These are phyloP conservation scores for Ogataea pignaliae DNA, from an alignment of 805 yeast genomes.

Conservation along the genomic window DNA sequence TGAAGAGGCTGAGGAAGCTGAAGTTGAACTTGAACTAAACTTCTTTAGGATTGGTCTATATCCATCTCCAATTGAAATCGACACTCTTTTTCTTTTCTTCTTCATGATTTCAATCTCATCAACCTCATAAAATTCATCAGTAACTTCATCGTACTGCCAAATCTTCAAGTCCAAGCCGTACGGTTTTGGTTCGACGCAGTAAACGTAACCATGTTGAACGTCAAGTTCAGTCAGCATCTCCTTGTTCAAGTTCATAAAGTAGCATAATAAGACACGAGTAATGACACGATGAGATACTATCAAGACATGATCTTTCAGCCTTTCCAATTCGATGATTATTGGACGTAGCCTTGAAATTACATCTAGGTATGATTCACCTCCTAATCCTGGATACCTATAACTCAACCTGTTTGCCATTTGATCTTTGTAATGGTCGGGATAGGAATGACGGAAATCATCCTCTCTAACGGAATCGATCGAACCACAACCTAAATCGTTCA, in stretches of 20 bases:
- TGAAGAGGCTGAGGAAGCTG: slow-evolving; percentile 7
- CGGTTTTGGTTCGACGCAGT: slow-evolving; percentile 36
- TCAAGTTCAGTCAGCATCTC: slow-evolving; percentile 36
- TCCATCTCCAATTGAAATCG: slow-evolving; percentile 20
- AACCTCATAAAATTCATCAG: slow-evolving; percentile 34
- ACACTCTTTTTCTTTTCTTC: slow-evolving; percentile 28
- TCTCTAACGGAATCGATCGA: slow-evolving; percentile 29
- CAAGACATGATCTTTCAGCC: slow-evolving; percentile 32
- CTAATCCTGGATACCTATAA: slow-evolving; percentile 33
- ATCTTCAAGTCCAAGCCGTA: slow-evolving; percentile 34
- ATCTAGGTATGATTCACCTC: slow-evolving; percentile 36
- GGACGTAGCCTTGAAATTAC: slow-evolving; percentile 33
- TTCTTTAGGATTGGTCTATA: slow-evolving; percentile 19
- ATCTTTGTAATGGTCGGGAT: slow-evolving; percentile 25
- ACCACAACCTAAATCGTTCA: slow-evolving; percentile 34
- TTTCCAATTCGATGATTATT: slow-evolving; percentile 32
- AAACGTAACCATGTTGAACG: slow-evolving; percentile 32
- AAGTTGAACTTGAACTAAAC: slow-evolving; percentile 7
- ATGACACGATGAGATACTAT: slow-evolving; percentile 33
- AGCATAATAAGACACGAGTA: slow-evolving; percentile 31
- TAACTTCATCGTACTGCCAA: slow-evolving; percentile 32
- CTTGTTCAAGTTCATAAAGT: slow-evolving; percentile 33
- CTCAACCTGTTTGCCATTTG: slow-evolving; percentile 28
- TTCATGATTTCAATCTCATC: slow-evolving; percentile 34
- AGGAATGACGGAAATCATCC: slow-evolving; percentile 23